Conservation (phyloP, 805 yeast species). For the Yarrowia bubula region DNA sequence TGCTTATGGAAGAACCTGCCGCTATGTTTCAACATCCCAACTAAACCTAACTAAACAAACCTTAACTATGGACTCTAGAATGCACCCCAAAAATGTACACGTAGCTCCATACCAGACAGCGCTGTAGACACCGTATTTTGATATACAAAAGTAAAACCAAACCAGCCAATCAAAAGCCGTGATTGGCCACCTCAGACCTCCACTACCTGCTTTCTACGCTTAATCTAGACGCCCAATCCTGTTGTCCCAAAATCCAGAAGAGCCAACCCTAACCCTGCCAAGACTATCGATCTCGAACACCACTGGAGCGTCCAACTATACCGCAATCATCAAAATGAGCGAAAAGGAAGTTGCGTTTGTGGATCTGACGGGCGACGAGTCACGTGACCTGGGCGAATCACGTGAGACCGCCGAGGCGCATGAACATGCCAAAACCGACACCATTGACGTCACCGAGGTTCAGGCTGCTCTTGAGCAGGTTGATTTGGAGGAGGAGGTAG, state of each 20-base stretch:
- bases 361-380: conserved; percentile 2
- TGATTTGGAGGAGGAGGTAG: background rate
- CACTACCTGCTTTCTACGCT: too few species aligned
- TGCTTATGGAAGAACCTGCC: too few species aligned
- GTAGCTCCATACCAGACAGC: background rate
- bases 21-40: background rate
- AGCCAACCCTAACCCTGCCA: background rate
- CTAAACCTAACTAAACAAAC: background rate
- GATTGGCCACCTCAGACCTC: too few species aligned
- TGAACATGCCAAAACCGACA: background rate
- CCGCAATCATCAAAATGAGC: background rate
- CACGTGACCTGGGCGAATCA: background rate
- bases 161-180: too few species aligned
- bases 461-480: conserved; percentile 1
- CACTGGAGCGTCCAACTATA: background rate
- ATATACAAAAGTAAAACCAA: too few species aligned
- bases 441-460: background rate
- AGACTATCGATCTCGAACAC: background rate
- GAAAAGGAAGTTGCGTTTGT: conserved; percentile 15
- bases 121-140: too few species aligned
- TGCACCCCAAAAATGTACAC: background rate
- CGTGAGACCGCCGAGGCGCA: background rate
- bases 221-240: too few species aligned
- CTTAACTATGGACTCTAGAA: background rate
- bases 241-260: background rate